Conservation (phyloP, 768 basidiomycete species). For the Boletus insuetus region DNA sequence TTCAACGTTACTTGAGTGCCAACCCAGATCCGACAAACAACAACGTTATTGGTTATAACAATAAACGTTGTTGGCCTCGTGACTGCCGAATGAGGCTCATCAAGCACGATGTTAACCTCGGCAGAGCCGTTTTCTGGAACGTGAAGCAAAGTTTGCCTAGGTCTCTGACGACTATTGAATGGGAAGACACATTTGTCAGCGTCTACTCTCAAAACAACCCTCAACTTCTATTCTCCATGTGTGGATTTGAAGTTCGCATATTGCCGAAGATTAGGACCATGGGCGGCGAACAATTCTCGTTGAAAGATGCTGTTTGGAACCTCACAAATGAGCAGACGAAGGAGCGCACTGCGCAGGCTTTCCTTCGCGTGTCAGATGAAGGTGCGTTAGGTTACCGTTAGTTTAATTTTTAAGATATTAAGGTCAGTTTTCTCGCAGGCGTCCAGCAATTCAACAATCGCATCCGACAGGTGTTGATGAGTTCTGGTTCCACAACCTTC, state of each 20-base stretch:
- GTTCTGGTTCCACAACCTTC: conserved; percentile 97
- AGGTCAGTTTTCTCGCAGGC: conserved; percentile 39
- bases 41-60: conserved; percentile 98
- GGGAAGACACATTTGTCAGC: conserved; percentile 97
- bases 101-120: conserved; percentile 99
- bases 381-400: conserved; percentile 39
- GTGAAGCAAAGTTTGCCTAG: conserved; percentile 95
- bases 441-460: conserved; percentile 98
- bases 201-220: conserved; percentile 98
- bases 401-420: neutral
- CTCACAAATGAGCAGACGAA: conserved; percentile 96
- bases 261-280: conserved; percentile 94
- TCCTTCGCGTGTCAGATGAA: conserved; percentile 95
- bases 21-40: conserved; percentile 99
- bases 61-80: conserved; percentile 98
- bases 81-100: conserved; percentile 99
- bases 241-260: conserved; percentile 97
- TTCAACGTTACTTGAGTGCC: conserved; percentile 95
- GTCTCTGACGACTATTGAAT: conserved; percentile 96
- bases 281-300: conserved; percentile 94
- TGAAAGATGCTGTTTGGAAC: conserved; percentile 97
- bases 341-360: conserved; percentile 96
- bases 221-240: conserved; percentile 97
- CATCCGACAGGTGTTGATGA: conserved; percentile 96
- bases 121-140: conserved; percentile 99